Conservation (phyloP, 2,329 filamentous ascomycete species). For the Alternaria sp. region DNA sequence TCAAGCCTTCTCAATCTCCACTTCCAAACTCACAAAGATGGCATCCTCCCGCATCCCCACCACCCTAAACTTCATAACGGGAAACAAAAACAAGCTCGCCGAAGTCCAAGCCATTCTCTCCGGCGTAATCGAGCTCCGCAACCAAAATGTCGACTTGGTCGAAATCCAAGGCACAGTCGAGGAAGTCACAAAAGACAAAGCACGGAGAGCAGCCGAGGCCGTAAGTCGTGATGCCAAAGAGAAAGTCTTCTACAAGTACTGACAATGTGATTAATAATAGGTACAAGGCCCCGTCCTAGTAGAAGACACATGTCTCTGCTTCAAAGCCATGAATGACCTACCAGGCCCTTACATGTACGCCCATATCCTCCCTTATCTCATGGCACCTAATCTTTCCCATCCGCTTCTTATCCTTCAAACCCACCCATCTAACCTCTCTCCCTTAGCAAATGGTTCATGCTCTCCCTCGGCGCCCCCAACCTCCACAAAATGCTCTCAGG, state of each 20-base stretch:
- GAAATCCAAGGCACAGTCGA: constrained; percentile 94
- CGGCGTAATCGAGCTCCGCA: constrained; percentile 72
- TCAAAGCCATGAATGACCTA: constrained; percentile 86
- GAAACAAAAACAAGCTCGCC: constrained; percentile 90
- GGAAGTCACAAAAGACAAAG: constrained; percentile 89
- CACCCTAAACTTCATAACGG: constrained; percentile 89
- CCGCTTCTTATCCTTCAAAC: not conserved
- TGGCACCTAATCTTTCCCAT: not conserved
- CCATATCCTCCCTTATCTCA: not conserved
- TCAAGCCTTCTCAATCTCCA: not conserved
- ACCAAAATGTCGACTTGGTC: constrained; percentile 76
- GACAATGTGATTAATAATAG: constrained; percentile 51
- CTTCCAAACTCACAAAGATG: constrained; percentile 6
- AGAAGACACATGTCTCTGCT: constrained; percentile 95
- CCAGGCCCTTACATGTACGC: constrained; percentile 94
- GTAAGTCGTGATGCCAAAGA: constrained; percentile 56
- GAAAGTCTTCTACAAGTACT: not conserved
- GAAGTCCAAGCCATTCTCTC: constrained; percentile 86
- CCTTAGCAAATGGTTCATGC: constrained; percentile 89
- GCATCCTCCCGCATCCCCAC: constrained; percentile 42
- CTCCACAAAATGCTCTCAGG: constrained; percentile 89
- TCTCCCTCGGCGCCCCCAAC: constrained; percentile 79
- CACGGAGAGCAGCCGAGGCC: constrained; percentile 76
- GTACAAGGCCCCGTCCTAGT: constrained; percentile 87
- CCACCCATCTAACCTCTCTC: not conserved